phyloP scores from a whole-genome alignment of 2,329 filamentous ascomycete genomes.

The Trichoderma arundinaceum region DNA sequence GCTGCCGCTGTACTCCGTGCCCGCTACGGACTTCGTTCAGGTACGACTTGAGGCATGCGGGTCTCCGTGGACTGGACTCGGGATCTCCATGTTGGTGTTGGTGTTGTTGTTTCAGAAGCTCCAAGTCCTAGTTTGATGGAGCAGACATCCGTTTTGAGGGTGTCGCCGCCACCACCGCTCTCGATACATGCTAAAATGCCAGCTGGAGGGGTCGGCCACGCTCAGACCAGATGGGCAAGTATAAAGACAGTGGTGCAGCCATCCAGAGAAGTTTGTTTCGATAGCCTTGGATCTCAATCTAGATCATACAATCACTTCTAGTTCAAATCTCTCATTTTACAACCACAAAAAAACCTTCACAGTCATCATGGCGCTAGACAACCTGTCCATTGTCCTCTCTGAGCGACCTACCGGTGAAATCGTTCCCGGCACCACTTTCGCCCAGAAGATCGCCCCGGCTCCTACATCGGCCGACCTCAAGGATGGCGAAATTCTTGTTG shows the following conservation, averaged over 20 bases:
- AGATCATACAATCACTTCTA: neutral
- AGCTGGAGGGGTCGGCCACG: slow-evolving; percentile 1
- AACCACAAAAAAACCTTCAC: neutral
- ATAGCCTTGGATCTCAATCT: neutral
- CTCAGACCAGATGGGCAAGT: neutral
- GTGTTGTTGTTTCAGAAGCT: slow-evolving; percentile 14
- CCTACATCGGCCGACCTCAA: slow-evolving; percentile 60
- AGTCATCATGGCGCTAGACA: slow-evolving; percentile 50
- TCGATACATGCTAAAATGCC: slow-evolving; percentile 10
- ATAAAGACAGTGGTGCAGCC: slow-evolving; percentile 26
- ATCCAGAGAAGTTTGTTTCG: neutral
- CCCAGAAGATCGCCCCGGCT: slow-evolving; percentile 55
- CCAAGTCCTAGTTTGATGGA: slow-evolving; percentile 23
- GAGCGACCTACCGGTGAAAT: slow-evolving; percentile 66
- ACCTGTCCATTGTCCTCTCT: slow-evolving; percentile 63
- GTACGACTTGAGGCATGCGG: slow-evolving; percentile 14
- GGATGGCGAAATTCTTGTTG: slow-evolving; percentile 68
- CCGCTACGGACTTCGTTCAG: too few species aligned
- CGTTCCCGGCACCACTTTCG: slow-evolving; percentile 70
- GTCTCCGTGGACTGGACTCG: slow-evolving; percentile 15
- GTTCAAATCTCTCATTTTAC: neutral
- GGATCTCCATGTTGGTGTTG: slow-evolving; percentile 9
- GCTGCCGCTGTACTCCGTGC: too few species aligned
- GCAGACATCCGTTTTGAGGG: slow-evolving; percentile 26
- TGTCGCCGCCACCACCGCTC: slow-evolving; percentile 10